phyloP scores from a whole-genome alignment of 2,329 filamentous ascomycete genomes.

The Verticillium longisporum region DNA sequence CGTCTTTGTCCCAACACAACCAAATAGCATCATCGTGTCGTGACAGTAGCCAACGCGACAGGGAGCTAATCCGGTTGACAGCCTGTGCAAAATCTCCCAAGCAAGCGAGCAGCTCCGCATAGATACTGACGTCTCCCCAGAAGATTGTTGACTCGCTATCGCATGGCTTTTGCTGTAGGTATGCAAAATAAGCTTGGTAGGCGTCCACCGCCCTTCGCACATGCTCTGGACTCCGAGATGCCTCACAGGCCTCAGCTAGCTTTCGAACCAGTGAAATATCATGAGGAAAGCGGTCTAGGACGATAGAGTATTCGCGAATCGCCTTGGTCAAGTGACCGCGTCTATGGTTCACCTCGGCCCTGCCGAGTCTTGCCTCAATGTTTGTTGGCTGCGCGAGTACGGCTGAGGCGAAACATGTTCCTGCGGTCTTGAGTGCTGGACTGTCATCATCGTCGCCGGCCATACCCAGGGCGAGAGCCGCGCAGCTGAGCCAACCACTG shows the following conservation, averaged over 20 bases:
- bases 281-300: constrained; percentile 43
- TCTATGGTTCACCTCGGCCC: constrained; percentile 51
- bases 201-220: constrained; percentile 36
- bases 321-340: constrained; percentile 47
- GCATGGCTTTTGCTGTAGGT: constrained; percentile 20
- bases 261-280: constrained; percentile 50
- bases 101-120: constrained; percentile 71
- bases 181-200: constrained; percentile 39
- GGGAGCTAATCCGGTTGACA: constrained; percentile 59
- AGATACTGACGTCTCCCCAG: constrained; percentile 85
- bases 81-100: constrained; percentile 58
- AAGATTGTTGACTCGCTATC: constrained; percentile 9
- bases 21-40: constrained; percentile 69
- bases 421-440: constrained; percentile 44
- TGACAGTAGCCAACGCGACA: constrained; percentile 78
- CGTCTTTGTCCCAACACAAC: constrained; percentile 65
- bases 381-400: constrained; percentile 51
- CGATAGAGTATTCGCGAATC: constrained; percentile 48
- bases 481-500: constrained; percentile 51
- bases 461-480: constrained; percentile 47
- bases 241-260: constrained; percentile 49
- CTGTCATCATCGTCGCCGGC: constrained; percentile 38
- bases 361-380: constrained; percentile 49
- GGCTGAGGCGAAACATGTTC: constrained; percentile 53
- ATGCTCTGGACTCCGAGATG: constrained; percentile 38